Evolutionary conservation across 2,329 filamentous ascomycete species (phyloP).

Genomic region (Ophiostoma sp.): DNA sequence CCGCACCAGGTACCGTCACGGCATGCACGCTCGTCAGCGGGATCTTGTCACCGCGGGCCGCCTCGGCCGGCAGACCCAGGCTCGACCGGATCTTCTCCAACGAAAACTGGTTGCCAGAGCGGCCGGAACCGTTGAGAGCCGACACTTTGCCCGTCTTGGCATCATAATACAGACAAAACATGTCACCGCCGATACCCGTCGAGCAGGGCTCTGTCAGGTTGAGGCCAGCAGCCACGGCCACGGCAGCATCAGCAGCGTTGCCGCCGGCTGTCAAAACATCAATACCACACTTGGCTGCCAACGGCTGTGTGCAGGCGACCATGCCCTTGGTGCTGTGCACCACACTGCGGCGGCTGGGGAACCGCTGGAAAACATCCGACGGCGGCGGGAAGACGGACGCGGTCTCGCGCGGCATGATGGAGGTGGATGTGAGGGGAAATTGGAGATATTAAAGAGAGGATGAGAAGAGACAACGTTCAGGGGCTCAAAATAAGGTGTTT

Average conservation of each 20-base stretch:
- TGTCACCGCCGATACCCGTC: constrained; percentile 94
- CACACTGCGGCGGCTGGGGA: constrained; percentile 77
- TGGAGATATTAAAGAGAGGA: background rate
- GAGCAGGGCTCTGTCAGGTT: constrained; percentile 92
- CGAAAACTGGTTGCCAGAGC: constrained; percentile 68
- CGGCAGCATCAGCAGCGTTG: constrained; percentile 95
- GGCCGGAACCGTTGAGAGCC: constrained; percentile 91
- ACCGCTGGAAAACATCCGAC: constrained; percentile 54
- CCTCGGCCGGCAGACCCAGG: constrained; percentile 59
- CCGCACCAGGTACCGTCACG: constrained; percentile 84
- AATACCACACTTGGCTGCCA: constrained; percentile 85
- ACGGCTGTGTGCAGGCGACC: constrained; percentile 83
- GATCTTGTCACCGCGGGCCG: constrained; percentile 42
- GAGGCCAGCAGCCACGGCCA: constrained; percentile 87
- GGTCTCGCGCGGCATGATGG: constrained; percentile 50
- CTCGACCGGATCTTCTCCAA: constrained; percentile 70
- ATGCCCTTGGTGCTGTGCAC: constrained; percentile 93
- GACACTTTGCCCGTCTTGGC: constrained; percentile 78
- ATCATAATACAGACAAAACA: constrained; percentile 94
- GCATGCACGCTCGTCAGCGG: constrained; percentile 76
- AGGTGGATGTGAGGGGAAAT: background rate
- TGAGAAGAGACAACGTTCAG: background rate
- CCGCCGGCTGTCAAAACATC: constrained; percentile 82
- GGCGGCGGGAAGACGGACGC: constrained; percentile 49
- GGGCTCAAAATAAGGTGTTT: too few species aligned